phyloP scores from a whole-genome alignment of 1,284 basidiomycete genomes.

The Sparassis latifolia region DNA sequence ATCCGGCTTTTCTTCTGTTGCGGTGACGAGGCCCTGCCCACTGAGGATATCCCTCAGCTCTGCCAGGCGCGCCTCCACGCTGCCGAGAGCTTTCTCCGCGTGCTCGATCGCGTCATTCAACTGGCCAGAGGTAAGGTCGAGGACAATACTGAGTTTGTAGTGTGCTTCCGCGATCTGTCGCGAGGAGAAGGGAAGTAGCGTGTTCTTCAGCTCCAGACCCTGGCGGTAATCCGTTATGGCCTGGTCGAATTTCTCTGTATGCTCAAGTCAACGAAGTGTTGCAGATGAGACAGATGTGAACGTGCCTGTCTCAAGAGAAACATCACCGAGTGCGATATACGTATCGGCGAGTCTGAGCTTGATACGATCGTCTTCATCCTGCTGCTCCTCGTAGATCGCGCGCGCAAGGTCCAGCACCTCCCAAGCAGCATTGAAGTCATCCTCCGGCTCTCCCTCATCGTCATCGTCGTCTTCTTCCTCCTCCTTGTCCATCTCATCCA shows the following conservation, averaged over 20 bases:
- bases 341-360: conserved; percentile 80
- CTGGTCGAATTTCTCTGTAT: conserved; percentile 85
- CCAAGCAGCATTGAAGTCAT: conserved; percentile 94
- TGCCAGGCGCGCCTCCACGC: conserved; percentile 61
- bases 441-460: conserved; percentile 73
- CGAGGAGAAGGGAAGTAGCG: conserved; percentile 71
- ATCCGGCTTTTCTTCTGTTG: conserved; percentile 30
- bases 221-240: conserved; percentile 79
- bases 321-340: conserved; percentile 80
- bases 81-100: conserved; percentile 71
- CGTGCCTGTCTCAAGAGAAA: conserved; percentile 84
- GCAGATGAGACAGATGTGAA: background rate
- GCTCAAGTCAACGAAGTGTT: background rate
- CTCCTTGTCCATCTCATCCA: conserved; percentile 39
- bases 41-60: conserved; percentile 55
- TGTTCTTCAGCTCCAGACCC: conserved; percentile 63
- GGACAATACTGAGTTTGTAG: conserved; percentile 85
- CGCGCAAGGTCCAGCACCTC: conserved; percentile 86
- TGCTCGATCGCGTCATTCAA: conserved; percentile 77
- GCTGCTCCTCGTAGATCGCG: conserved; percentile 71
- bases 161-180: conserved; percentile 86
- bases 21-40: conserved; percentile 26
- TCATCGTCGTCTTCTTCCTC: conserved; percentile 47
- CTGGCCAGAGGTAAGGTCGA: conserved; percentile 78
- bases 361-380: conserved; percentile 48